Evolutionary conservation across 768 basidiomycete species (phyloP).

Genomic region (Thelephora ganbajun): DNA sequence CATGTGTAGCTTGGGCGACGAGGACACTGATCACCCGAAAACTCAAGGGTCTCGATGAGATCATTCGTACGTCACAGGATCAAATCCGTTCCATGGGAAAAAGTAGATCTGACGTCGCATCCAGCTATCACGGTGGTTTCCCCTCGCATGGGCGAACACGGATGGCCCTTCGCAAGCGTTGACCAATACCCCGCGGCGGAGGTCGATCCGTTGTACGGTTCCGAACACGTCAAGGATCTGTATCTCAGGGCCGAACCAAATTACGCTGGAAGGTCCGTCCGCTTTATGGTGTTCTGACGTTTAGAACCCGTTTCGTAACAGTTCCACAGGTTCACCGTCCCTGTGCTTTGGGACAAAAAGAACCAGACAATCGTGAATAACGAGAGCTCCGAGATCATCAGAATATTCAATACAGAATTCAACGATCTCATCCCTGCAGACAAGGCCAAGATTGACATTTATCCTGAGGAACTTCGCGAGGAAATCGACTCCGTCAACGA

Average conservation of each 20-base stretch:
- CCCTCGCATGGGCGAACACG: constrained; percentile 68
- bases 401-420: constrained; percentile 82
- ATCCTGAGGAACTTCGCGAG: constrained; percentile 53
- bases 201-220: constrained; percentile 57
- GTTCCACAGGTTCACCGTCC: too few relatives aligned
- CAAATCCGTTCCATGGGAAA: background rate
- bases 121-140: constrained; percentile 72
- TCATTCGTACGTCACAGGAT: constrained; percentile 45
- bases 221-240: constrained; percentile 68
- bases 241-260: constrained; percentile 66
- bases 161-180: constrained; percentile 76
- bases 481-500: constrained; percentile 79
- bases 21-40: constrained; percentile 79
- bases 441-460: constrained; percentile 55
- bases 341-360: constrained; percentile 80
- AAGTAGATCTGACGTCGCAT: background rate
- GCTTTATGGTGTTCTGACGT: background rate
- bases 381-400: constrained; percentile 89
- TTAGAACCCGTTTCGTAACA: too few relatives aligned
- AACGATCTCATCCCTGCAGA: constrained; percentile 56
- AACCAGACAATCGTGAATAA: constrained; percentile 84
- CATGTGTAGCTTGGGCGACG: constrained; percentile 73
- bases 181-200: constrained; percentile 61
- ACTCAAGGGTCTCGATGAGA: constrained; percentile 81
- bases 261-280: constrained; percentile 53